These are phyloP conservation scores for Talaromyces sp. DNA, from an alignment of 2,329 filamentous ascomycete genomes.

Conservation along the genomic window DNA sequence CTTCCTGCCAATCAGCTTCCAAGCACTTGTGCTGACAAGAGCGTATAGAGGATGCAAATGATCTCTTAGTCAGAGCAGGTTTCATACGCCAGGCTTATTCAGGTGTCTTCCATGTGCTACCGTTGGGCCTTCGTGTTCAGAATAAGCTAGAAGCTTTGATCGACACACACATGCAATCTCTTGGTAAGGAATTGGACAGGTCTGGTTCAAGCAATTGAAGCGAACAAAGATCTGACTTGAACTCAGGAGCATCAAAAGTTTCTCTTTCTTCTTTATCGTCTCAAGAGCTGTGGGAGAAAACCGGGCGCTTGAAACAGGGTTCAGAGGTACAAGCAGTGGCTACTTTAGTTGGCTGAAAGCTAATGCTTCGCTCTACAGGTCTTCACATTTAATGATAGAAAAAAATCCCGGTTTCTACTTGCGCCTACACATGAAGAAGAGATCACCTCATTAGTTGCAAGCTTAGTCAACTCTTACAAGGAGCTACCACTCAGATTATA, in stretches of 20 bases:
- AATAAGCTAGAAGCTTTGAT: conserved; percentile 82
- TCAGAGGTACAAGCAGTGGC: conserved; percentile 62
- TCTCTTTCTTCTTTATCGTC: conserved; percentile 83
- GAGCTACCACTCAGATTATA: conserved; percentile 83
- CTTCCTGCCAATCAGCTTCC: background rate
- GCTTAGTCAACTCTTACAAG: conserved; percentile 75
- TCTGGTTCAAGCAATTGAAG: conserved; percentile 22
- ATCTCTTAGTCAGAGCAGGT: conserved; percentile 67
- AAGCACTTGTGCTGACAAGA: conserved; percentile 6
- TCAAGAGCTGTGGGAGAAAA: conserved; percentile 77
- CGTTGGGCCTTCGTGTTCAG: conserved; percentile 81
- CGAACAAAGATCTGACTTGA: conserved; percentile 15
- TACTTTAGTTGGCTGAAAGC: conserved; percentile 16
- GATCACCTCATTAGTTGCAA: conserved; percentile 77
- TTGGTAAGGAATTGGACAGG: conserved; percentile 54
- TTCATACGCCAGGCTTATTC: conserved; percentile 79
- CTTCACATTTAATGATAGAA: conserved; percentile 77
- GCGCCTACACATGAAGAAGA: conserved; percentile 97
- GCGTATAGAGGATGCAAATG: conserved; percentile 58
- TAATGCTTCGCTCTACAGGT: conserved; percentile 53
- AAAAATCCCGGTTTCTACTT: conserved; percentile 70
- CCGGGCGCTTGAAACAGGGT: conserved; percentile 73
- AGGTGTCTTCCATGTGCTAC: conserved; percentile 89
- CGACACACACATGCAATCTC: conserved; percentile 79
- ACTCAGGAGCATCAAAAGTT: conserved; percentile 70